phyloP scores from a whole-genome alignment of 176 grass and related monocot genomes.

The Oropetium thomaeum region DNA sequence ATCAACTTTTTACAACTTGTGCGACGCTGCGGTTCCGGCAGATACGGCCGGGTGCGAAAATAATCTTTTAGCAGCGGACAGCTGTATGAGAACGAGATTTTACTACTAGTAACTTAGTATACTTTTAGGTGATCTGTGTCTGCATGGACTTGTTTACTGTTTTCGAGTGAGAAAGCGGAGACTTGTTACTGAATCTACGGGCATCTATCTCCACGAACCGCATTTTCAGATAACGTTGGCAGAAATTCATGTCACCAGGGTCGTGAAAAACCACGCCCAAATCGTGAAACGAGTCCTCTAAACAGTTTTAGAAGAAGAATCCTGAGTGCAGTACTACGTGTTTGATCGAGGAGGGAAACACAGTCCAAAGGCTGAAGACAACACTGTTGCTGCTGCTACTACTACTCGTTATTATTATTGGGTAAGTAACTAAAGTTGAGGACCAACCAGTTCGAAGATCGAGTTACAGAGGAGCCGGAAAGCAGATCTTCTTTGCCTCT shows the following conservation, averaged over 20 bases:
- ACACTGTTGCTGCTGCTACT: neutral
- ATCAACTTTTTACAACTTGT: neutral
- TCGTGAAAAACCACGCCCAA: too few relatives aligned
- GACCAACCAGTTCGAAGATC: neutral
- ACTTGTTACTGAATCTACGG: neutral
- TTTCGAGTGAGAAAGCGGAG: conserved; percentile 2
- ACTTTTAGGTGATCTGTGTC: neutral
- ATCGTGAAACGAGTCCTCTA: too few relatives aligned
- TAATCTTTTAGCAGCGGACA: neutral
- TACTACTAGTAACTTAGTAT: too few relatives aligned
- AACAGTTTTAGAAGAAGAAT: too few relatives aligned
- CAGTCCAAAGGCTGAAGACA: neutral
- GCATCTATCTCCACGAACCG: neutral
- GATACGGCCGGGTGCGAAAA: neutral
- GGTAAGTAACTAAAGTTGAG: too few relatives aligned
- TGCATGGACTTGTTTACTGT: neutral
- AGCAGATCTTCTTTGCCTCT: neutral
- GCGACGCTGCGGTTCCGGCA: neutral
- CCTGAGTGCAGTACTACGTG: too few relatives aligned
- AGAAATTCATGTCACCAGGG: neutral
- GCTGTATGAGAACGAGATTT: neutral
- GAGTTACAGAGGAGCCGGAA: neutral
- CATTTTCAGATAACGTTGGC: neutral
- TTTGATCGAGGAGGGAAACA: too few relatives aligned
- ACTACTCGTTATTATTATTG: neutral